A percentile compares a stretch with the other conserved stretches of the same genome.
Conservation (phyloP, 2,329 filamentous ascomycete species). For the Clonostachys rosea region DNA sequence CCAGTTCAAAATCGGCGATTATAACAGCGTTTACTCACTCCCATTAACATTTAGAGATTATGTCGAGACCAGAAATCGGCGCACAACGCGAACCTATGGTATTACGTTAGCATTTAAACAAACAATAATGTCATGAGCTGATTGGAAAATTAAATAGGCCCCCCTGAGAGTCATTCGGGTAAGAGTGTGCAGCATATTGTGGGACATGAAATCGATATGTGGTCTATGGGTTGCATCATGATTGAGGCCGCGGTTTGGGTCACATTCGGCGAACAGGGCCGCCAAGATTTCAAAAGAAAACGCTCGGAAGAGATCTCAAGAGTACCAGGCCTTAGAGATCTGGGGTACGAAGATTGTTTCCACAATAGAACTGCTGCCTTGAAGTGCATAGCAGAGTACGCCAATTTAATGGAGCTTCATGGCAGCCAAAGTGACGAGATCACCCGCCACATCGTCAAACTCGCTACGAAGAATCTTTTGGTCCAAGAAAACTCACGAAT, state of each 20-base stretch:
- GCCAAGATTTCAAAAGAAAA: background rate
- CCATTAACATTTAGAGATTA: no score
- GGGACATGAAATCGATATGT: background rate
- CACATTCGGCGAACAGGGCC: background rate
- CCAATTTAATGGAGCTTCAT: background rate
- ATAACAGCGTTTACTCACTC: no score
- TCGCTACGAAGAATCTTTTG: background rate
- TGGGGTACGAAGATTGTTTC: background rate
- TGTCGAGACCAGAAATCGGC: no score
- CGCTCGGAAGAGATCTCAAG: background rate
- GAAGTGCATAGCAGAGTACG: background rate
- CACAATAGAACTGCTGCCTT: background rate
- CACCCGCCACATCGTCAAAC: background rate
- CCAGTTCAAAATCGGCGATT: background rate
- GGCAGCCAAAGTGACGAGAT: background rate
- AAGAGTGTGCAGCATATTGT: background rate
- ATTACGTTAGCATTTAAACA: no score
- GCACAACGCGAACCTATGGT: background rate
- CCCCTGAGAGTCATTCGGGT: background rate
- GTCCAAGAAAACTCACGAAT: background rate
- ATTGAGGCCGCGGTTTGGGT: background rate
- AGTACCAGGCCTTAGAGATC: accelerated
- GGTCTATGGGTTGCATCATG: background rate
- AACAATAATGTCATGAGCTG: no score
- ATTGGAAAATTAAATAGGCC: no score